Evolutionary conservation across 2,329 filamentous ascomycete species (phyloP).

Genomic region (Phialophora verrucosa): DNA sequence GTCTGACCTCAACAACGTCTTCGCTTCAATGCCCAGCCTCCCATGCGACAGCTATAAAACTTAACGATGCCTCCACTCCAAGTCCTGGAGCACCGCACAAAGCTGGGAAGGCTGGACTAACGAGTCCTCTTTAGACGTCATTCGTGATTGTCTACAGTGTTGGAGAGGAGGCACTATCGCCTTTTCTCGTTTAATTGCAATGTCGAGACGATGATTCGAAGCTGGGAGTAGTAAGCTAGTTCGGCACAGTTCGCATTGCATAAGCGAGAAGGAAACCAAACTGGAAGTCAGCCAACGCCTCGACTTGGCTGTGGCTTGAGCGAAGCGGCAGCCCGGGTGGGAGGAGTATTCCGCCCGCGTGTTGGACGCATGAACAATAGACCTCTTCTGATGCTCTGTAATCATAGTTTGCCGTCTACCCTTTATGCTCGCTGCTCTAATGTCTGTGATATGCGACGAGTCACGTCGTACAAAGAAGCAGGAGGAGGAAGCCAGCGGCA

Average conservation of each 20-base stretch:
- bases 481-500: background rate
- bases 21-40: background rate
- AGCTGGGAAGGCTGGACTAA: background rate
- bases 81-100: background rate
- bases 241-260: background rate
- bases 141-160: background rate
- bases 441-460: constrained; percentile 26
- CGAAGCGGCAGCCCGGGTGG: background rate
- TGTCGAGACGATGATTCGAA: too few species aligned
- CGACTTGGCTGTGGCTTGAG: background rate
- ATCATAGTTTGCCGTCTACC: background rate
- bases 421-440: background rate
- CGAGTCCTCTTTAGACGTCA: background rate
- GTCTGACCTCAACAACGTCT: background rate
- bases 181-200: too few species aligned
- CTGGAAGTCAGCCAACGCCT: background rate
- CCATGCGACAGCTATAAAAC: background rate
- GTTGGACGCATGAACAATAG: background rate
- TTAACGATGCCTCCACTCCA: background rate
- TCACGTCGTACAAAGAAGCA: constrained; percentile 24
- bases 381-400: background rate
- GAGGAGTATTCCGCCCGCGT: background rate
- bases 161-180: too few species aligned
- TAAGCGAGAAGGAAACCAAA: background rate
- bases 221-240: background rate